Evolutionary conservation across 352 stramenopile species (phyloP), one percentile per base, ranked within the genome.

Genomic region (Phytophthora macrochlamydospora): DNA sequence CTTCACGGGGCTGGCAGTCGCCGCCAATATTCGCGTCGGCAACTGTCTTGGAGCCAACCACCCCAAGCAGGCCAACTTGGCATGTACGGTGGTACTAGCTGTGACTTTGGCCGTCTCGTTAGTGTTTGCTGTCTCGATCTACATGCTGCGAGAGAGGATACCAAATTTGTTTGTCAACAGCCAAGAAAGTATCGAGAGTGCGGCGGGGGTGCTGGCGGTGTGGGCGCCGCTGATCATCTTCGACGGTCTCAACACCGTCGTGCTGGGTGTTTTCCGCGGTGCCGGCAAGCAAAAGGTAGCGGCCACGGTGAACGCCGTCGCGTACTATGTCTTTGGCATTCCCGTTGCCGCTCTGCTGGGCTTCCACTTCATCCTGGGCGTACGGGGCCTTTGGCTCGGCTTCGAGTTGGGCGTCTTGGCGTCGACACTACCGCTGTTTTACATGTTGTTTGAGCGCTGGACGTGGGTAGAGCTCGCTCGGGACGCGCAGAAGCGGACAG

Each of bases 191-290:
- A 79, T 85, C n/a, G 54, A 67, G 2, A 69, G 76, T 43, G 71
- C 81, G 24, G 59, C 69, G 40, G 59, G 61, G 4, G 72, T 85
- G 1, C 44, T 94, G 46, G 58, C 85, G 7, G 60, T 86, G 32
- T 76, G 76, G 46, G 68, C 75, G 1, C 67, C 83, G n/a, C 65
- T 84, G 38, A 58, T 86, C 60, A 63, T 90, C 35, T 38, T 92
- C 13, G 77, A 91, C 45, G 73, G 81, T 0, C 49, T 81, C 43
- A 79, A 89, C 59, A 64, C 69, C 50, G 72, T 90, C 38, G 67
- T 78, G 6, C 81, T 92, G 51, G 87, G 83, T 32, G 78, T 93
- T 48, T 91, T 90, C 67, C 82, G 84, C 6, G 84, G 76, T 44
- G 81, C 66, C n/a, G 87, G 85, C 14, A 68, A 80, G 30, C 88